A percentile compares a stretch with the other conserved stretches of the same genome.
These are phyloP conservation scores for Schizonepeta tenuifolia DNA, from an alignment of 257 asterid species.

Conservation along the genomic window DNA sequence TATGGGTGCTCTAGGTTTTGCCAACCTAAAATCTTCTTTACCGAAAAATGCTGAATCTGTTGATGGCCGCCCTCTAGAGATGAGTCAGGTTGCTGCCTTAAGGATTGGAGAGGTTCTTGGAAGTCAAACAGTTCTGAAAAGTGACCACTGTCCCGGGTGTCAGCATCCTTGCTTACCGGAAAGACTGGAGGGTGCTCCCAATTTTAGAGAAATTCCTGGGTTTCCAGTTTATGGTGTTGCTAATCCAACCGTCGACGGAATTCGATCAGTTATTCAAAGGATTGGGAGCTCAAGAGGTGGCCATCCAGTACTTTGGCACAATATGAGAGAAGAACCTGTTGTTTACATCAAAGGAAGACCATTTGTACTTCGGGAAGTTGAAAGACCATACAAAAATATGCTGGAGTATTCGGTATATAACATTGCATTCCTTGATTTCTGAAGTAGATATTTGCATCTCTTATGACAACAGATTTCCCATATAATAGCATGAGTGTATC, in stretches of 20 bases:
- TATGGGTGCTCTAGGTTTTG: conserved; percentile 95
- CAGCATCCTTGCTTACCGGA: conserved; percentile 86
- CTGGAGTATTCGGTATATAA: conserved; percentile 91
- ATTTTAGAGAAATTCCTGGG: conserved; percentile 92
- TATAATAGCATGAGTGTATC: conserved; percentile 23
- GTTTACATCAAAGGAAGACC: conserved; percentile 96
- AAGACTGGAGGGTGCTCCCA: conserved; percentile 97
- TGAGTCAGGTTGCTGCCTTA: conserved; percentile 92
- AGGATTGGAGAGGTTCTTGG: conserved; percentile 98
- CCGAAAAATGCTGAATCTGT: conserved; percentile 51
- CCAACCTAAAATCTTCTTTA: conserved; percentile 53
- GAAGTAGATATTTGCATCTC: conserved; percentile 28
- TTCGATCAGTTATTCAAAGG: conserved; percentile 85
- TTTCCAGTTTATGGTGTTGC: conserved; percentile 99
- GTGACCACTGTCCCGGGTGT: conserved; percentile 98
- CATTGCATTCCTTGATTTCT: conserved; percentile 34
- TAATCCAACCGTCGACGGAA: conserved; percentile 90
- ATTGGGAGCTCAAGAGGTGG: conserved; percentile 87
- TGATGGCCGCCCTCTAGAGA: conserved; percentile 76
- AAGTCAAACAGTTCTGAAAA: conserved; percentile 96
- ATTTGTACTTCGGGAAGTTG: conserved; percentile 97
- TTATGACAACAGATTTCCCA: conserved; percentile 26
- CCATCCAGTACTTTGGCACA: conserved; percentile 93
- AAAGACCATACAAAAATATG: conserved; percentile 97
- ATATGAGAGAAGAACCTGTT: conserved; percentile 99